Base-by-base conservation (phyloP, 31 red algal genomes). In the Asparagopsis taxiformis region DNA sequence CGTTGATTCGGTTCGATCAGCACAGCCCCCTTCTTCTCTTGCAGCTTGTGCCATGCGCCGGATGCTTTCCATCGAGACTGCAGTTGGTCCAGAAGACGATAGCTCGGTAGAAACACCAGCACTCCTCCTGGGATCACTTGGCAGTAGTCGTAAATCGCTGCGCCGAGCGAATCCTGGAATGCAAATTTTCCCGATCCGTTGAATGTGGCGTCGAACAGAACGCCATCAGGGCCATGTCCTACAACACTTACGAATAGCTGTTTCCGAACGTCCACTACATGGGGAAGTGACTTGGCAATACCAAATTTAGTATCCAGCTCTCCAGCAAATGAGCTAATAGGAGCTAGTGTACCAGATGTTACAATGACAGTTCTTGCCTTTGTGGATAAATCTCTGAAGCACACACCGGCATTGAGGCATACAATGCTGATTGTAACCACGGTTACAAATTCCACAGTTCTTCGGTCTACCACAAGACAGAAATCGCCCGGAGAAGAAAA, bases 41-140 rank as follows among this genome's bases (percentile, higher is more conserved):
- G 29, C 43, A 89, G 74, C 26, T 62, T 33, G 33, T 77, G 65
- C 84, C 84, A 89, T 7, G 59, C 65, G 2, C 84, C 84, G 44
- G 41, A 59, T 55, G 22, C 21, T n/a, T 46, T 32, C 84, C 84
- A 89, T 17, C 84, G 52, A 28, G 3, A 32, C 3, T 38, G 31
- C 1, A 89, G 54, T 52, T 79, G 62, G 4, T 66, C 35, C 64
- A 89, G 73, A 51, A 79, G 62, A 1, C 84, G 73, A 70, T 96
- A 93, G 50, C 74, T 83, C 1, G 94, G 90, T 22, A 97, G 85
- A 63, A 97, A 97, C 23, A 91, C 87, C 0, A 97, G 83, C 44
- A 97, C 88, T 36, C 94, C 94, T 11, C 67, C 82, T 31, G 94
- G 94, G 32, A 89, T 89, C 37, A 74, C 75, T 1, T 29, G 34